phyloP scores from a whole-genome alignment of 1,284 basidiomycete genomes.

The Cryptococcus neoformans region DNA sequence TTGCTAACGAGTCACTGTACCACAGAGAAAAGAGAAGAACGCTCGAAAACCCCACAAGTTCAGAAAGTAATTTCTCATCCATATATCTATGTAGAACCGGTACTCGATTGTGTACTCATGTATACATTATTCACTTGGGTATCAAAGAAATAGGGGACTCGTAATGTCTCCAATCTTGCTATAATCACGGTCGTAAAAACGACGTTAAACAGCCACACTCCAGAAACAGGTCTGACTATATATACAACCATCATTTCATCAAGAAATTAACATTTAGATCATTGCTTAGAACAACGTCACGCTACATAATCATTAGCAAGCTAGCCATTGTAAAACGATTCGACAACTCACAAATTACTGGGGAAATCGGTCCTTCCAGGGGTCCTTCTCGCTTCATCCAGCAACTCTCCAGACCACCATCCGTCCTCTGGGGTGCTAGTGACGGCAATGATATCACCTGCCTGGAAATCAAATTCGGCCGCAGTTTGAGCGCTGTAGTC shows the following conservation, averaged over 20 bases:
- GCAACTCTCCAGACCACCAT: constrained; percentile 76
- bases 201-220: neutral
- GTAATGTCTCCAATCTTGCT: neutral
- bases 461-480: constrained; percentile 73
- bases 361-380: constrained; percentile 83
- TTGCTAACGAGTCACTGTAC: too few species aligned
- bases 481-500: constrained; percentile 75
- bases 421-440: constrained; percentile 88
- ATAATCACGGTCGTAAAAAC: neutral
- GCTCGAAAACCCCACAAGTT: constrained; percentile 3
- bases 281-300: constrained; percentile 3
- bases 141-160: neutral
- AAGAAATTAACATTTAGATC: neutral
- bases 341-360: constrained; percentile 66
- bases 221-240: neutral
- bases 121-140: neutral
- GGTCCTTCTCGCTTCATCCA: constrained; percentile 77
- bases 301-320: neutral
- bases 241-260: neutral
- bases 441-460: constrained; percentile 88
- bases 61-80: neutral
- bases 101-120: neutral
- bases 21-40: constrained; percentile 11
- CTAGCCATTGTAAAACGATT: neutral
- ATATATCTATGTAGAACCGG: neutral